Conservation (phyloP, 495 filamentous ascomycete genomes). For the Trichoderma virens region DNA sequence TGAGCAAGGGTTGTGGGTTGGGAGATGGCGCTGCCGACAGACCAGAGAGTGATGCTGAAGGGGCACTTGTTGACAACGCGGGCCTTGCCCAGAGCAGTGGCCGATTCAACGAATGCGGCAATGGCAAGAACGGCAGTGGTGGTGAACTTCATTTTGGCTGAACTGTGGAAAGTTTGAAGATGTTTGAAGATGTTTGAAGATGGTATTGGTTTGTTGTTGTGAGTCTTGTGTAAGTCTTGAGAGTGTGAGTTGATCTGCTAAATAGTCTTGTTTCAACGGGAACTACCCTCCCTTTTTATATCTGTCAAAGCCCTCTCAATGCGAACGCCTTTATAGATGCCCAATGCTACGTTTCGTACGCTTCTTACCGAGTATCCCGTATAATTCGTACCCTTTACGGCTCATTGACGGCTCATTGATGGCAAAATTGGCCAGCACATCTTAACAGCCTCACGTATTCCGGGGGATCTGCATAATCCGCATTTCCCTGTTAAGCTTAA, state of each 20-base stretch:
- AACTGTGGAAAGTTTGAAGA: neutral
- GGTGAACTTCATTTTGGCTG: conserved; percentile 2
- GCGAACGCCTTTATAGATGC: neutral
- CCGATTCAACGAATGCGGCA: neutral
- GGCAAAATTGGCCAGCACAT: neutral
- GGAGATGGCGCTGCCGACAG: conserved; percentile 42
- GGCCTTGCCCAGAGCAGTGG: conserved; percentile 41
- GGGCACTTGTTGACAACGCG: conserved; percentile 45
- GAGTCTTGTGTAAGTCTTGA: neutral
- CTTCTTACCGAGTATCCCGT: neutral
- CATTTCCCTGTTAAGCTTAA: neutral
- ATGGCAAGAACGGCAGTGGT: conserved; percentile 1
- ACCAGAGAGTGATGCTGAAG: conserved; percentile 45
- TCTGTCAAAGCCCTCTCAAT: neutral
- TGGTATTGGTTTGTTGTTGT: neutral
- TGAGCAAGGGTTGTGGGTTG: conserved; percentile 31
- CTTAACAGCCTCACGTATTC: neutral
- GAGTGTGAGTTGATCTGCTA: neutral
- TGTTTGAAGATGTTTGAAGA: neutral
- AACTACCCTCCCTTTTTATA: neutral
- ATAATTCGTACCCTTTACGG: neutral
- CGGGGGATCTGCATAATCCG: neutral
- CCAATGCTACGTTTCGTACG: neutral
- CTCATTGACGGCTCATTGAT: neutral
- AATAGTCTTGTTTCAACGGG: neutral